Evolutionary conservation across 2,329 filamentous ascomycete genomes (phyloP), one percentile per base, ranked within the genome.

Genomic region (Xylaria digitata): DNA sequence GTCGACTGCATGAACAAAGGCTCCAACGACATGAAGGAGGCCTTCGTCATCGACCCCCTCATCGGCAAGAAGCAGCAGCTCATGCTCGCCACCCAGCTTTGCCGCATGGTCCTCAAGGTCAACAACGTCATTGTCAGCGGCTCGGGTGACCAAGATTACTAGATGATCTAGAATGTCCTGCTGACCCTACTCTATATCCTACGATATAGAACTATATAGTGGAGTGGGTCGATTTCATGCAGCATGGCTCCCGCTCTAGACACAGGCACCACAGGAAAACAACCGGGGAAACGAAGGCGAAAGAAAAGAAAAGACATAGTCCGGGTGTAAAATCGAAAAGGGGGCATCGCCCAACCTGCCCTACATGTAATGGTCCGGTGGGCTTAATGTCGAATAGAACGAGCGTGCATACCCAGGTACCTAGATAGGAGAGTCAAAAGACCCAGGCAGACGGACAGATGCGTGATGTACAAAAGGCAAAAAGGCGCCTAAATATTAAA

Each of bases 1-100:
- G 95, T 99, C 52, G 96, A 99, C 84, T 99, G 96, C 86, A 98
- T 99, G 96, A 89, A 92, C 80, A 91, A 89, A 42, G 96, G 96
- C 73, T 94, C 87, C 84, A 98, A 97, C 82, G 90, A 98, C 82
- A 99, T 99, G 96, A 94, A 92, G 84, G 90, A 97, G 74, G 92
- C 96, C 72, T 99, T 99, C 81, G 96, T 97, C 72, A 98, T 99
- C 78, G 96, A 99, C 78, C 96, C 96, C 60, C 84, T 99, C 77
- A 99, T 99, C 79, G 96, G 96, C 75, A 99, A 99, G 88, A 92
- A 93, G 82, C 94, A 97, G 84, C 96, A 99, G 83, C 87, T 99
- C 68, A 89, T 97, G 83, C 87, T 99, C 72, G 96, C 96, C 37
- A 99, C 96, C 59, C 96, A 99, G 84, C 85, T 99, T 73, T 98